Conservation (phyloP, 2,329 filamentous ascomycete genomes). For the Leptographium lundbergii region DNA sequence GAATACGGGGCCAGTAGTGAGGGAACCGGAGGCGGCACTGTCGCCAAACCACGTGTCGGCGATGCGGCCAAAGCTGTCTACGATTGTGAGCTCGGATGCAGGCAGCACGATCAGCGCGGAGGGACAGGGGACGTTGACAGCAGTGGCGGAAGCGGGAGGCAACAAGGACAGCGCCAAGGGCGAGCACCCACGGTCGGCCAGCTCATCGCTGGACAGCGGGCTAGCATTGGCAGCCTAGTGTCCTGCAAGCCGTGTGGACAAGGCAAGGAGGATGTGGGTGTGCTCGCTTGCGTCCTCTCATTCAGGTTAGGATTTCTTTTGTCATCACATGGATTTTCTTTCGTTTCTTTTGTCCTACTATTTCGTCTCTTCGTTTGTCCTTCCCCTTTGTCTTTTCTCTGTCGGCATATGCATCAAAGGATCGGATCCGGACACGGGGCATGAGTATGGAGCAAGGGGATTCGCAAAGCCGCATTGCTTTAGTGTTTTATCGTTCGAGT, state of each 20-base stretch:
- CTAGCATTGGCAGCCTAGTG: constrained; percentile 13
- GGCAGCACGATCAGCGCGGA: constrained; percentile 12
- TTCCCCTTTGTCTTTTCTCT: not conserved
- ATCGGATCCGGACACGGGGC: not conserved
- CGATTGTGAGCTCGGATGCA: constrained; percentile 30
- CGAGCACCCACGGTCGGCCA: constrained; percentile 6
- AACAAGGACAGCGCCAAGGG: not conserved
- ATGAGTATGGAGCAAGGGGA: not conserved
- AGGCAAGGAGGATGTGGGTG: not conserved
- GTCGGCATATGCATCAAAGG: not conserved
- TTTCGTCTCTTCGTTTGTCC: not conserved
- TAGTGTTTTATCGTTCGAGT: not conserved
- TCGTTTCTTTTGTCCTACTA: not conserved
- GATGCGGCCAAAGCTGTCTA: constrained; percentile 26
- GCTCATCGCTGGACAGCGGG: constrained; percentile 17
- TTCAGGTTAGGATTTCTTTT: not conserved
- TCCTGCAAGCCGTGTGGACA: not conserved
- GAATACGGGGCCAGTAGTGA: constrained; percentile 4
- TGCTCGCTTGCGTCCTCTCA: not conserved
- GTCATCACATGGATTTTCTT: not conserved
- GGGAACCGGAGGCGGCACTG: constrained; percentile 17
- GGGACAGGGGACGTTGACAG: not conserved
- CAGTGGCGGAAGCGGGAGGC: not conserved
- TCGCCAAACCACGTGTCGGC: not conserved
- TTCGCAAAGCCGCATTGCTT: not conserved